Evolutionary conservation across 441 rosid species (phyloP).

Genomic region (Geranium incanum): DNA sequence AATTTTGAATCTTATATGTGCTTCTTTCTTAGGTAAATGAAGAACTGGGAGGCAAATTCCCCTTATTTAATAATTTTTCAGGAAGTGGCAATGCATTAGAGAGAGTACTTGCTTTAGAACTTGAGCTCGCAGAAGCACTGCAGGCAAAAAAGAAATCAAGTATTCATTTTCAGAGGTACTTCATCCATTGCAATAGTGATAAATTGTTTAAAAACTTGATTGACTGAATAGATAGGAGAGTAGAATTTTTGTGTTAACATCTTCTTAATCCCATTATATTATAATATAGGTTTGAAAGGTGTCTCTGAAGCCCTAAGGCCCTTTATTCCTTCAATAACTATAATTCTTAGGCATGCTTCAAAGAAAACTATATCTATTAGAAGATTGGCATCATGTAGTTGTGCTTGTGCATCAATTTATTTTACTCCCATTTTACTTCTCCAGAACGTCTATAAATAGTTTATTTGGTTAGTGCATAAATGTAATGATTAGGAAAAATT

Average conservation of each 20-base stretch:
- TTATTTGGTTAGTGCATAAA: background rate
- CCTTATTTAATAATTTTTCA: constrained; percentile 48
- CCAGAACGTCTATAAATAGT: background rate
- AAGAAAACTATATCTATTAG: background rate
- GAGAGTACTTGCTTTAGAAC: constrained; percentile 88
- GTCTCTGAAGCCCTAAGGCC: background rate
- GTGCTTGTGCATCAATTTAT: background rate
- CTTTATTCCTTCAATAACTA: background rate
- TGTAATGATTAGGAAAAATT: background rate
- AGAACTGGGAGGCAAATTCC: constrained; percentile 72
- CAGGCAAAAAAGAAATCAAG: constrained; percentile 62
- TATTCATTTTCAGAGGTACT: constrained; percentile 73
- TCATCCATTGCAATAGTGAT: constrained; percentile 15
- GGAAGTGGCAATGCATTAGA: constrained; percentile 65
- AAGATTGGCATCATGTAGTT: background rate
- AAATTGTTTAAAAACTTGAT: background rate
- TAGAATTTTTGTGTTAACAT: background rate
- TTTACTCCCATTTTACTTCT: background rate
- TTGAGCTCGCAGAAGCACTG: constrained; percentile 86
- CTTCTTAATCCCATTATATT: background rate
- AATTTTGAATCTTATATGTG: constrained; percentile 15
- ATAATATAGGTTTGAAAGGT: background rate
- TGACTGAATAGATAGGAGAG: background rate
- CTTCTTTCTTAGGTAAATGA: constrained; percentile 61
- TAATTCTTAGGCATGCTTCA: background rate